Percentiles rank a stretch among this genome's conserved stretches.
Conservation (phyloP, 139 green algal species). For the Picochlorum costavermella region DNA sequence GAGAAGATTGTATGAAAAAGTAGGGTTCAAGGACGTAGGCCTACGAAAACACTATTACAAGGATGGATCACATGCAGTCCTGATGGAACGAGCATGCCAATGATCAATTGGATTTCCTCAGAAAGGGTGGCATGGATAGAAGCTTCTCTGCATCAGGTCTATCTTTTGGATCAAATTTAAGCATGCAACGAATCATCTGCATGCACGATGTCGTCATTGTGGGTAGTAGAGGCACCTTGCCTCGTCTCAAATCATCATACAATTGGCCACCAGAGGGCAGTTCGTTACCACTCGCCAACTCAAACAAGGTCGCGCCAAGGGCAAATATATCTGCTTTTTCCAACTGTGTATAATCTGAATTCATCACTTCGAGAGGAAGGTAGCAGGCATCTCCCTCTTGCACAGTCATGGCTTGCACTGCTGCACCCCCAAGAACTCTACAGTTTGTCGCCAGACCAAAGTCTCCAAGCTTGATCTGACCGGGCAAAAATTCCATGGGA, state of each 20-base stretch:
- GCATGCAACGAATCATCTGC: slow-evolving; percentile 51
- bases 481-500: background rate
- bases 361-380: slow-evolving; percentile 73
- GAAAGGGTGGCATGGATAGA: slow-evolving; percentile 8
- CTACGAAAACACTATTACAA: slow-evolving; percentile 12
- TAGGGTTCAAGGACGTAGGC: slow-evolving; percentile 16
- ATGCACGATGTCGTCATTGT: slow-evolving; percentile 25
- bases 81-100: slow-evolving; percentile 11
- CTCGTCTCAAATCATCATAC: slow-evolving; percentile 49
- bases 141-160: slow-evolving; percentile 44
- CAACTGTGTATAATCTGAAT: slow-evolving; percentile 43
- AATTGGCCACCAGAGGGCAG: slow-evolving; percentile 45
- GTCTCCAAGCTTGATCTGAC: slow-evolving; percentile 74
- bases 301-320: slow-evolving; percentile 73
- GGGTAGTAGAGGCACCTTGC: slow-evolving; percentile 54
- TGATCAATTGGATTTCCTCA: background rate
- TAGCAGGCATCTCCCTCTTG: slow-evolving; percentile 80
- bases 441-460: slow-evolving; percentile 70
- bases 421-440: slow-evolving; percentile 8
- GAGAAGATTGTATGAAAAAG: slow-evolving; percentile 12
- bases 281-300: slow-evolving; percentile 49
- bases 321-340: slow-evolving; percentile 87
- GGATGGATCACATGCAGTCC: slow-evolving; percentile 16
- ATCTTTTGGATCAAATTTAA: slow-evolving; percentile 44
- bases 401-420: slow-evolving; percentile 4